These are phyloP conservation scores for Logfia minima DNA, from an alignment of 129 eudicot genomes.

Conservation along the genomic window DNA sequence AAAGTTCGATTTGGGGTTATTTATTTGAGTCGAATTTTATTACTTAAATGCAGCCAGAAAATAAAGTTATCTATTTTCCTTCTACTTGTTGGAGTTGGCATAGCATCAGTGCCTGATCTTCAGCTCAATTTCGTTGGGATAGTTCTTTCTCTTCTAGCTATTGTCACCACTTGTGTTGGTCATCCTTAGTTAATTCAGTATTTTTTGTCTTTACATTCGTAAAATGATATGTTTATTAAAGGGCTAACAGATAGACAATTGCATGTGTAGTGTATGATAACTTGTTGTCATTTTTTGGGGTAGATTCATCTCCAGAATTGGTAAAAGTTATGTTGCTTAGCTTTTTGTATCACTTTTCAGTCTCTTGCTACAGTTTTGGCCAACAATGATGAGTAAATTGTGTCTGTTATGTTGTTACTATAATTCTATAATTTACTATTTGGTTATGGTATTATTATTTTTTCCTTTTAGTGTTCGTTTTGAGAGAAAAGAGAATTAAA, in stretches of 20 bases:
- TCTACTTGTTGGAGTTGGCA: conserved; percentile 81
- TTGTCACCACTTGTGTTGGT: conserved; percentile 83
- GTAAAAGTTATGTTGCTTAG: conserved; percentile 11
- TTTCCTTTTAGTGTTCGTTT: too few relatives aligned
- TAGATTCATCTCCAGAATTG: background rate
- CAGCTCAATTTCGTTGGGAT: conserved; percentile 85
- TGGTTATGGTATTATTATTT: too few relatives aligned
- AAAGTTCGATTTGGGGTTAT: too few relatives aligned
- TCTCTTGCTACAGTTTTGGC: conserved; percentile 15
- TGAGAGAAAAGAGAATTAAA: too few relatives aligned
- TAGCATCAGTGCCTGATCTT: conserved; percentile 85
- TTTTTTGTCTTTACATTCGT: too few relatives aligned
- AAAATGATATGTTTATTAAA: too few relatives aligned
- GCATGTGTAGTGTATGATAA: conserved; percentile 7
- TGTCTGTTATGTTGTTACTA: conserved; percentile 6
- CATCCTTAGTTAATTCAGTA: too few relatives aligned
- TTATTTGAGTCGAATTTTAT: too few relatives aligned
- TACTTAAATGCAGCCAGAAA: conserved; percentile 54
- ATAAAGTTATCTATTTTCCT: conserved; percentile 69
- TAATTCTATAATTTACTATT: too few relatives aligned
- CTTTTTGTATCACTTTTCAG: conserved; percentile 14
- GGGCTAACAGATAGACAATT: background rate
- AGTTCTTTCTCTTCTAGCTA: conserved; percentile 76
- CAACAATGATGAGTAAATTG: conserved; percentile 14
- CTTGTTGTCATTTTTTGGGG: conserved; percentile 1